Evolutionary conservation across 1,284 basidiomycete species (phyloP).

Genomic region (Tylopilus sp.): DNA sequence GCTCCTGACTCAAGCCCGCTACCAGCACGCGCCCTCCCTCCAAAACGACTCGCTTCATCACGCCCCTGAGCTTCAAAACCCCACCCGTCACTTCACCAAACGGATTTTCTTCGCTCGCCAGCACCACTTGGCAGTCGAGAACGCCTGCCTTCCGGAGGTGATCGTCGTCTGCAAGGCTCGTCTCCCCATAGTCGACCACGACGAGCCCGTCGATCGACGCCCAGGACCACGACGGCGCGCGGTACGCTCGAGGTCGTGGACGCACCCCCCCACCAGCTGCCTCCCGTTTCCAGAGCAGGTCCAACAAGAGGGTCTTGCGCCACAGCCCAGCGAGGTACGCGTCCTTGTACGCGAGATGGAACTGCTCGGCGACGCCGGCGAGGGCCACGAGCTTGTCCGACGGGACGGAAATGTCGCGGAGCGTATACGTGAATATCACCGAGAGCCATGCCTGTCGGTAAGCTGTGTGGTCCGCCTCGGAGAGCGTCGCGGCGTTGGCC

Average conservation of each 20-base stretch:
- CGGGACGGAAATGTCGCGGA: neutral
- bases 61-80: neutral
- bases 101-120: neutral
- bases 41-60: neutral
- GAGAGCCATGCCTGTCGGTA: slow-evolving; percentile 2
- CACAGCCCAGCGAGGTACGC: slow-evolving; percentile 1
- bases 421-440: neutral
- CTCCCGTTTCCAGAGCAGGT: neutral
- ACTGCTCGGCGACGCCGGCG: neutral
- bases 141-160: neutral
- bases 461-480: neutral
- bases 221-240: slow-evolving; percentile 1
- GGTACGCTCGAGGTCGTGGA: neutral
- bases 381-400: neutral
- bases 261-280: neutral
- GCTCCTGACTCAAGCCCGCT: neutral
- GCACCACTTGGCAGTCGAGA: neutral
- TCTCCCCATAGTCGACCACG: neutral
- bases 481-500: neutral
- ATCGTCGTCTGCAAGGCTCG: neutral
- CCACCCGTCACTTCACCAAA: neutral
- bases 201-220: neutral
- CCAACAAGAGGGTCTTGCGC: neutral
- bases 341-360: neutral
- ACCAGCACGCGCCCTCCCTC: neutral